phyloP scores from a whole-genome alignment of 495 filamentous ascomycete species.

The Opeltia flavorubescens region DNA sequence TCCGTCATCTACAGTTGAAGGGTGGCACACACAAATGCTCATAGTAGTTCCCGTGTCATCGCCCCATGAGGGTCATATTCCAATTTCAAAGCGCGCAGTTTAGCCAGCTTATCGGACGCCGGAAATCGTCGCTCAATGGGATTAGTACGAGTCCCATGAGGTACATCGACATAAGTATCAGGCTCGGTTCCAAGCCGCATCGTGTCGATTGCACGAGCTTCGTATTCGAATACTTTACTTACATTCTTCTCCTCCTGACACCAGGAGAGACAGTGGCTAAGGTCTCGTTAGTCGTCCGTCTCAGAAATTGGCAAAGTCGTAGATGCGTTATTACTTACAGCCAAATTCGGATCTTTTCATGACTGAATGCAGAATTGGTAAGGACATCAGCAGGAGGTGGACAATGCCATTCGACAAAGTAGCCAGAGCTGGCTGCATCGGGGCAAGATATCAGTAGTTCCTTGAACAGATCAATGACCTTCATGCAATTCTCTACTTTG shows the following conservation, averaged over 20 bases:
- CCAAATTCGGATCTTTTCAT: conserved; percentile 4
- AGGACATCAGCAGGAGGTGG: not conserved
- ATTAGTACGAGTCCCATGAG: too few relatives aligned
- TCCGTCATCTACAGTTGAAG: too few relatives aligned
- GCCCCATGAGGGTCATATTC: too few relatives aligned
- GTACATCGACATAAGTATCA: conserved; percentile 4
- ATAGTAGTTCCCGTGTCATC: too few relatives aligned
- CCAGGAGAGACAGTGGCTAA: conserved; percentile 12
- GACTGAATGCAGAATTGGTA: conserved; percentile 4
- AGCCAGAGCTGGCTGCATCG: conserved; percentile 6
- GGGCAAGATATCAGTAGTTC: conserved; percentile 10
- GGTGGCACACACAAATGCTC: too few relatives aligned
- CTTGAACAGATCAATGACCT: conserved; percentile 8
- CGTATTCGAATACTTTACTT: conserved; percentile 3
- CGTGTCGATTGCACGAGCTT: conserved; percentile 5
- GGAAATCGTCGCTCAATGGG: too few relatives aligned
- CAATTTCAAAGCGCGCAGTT: too few relatives aligned
- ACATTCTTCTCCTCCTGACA: not conserved
- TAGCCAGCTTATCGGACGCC: too few relatives aligned
- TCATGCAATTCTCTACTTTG: conserved; percentile 7
- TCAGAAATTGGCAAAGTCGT: not conserved
- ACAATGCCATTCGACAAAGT: conserved; percentile 14
- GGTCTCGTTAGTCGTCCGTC: not conserved
- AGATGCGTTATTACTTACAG: conserved; percentile 3
- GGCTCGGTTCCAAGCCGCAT: conserved; percentile 9